Base-by-base conservation (phyloP, 2,329 filamentous ascomycete species). In the Chaetomiaceae sp. region DNA sequence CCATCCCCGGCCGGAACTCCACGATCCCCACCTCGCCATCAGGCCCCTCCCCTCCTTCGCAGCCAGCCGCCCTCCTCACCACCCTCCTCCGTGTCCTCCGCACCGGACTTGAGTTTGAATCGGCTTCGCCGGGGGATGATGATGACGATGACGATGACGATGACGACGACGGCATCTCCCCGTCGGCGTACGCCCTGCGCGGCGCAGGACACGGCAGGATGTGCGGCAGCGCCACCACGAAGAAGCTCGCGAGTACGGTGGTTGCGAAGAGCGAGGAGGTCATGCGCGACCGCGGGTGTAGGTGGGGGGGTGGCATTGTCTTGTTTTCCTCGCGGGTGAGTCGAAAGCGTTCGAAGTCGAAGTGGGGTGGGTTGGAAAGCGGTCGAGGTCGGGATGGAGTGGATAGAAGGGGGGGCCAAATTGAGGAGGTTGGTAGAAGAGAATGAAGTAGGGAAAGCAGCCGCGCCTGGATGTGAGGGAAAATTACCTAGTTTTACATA, bases 251-350 rank as follows among this genome's bases (percentile, higher is more conserved):
- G 58, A 89, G 79, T 50, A 97, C 81, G 1, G 92, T 97, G n/a
- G 87, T 89, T 46, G 90, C 90, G 75, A 99, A 99, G 56, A 99
- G 85, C 41, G 90, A 94, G 52, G 88, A 91, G 63, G 94, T 99
- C 75, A 90, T 89, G 64, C 89, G 86, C 62, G 92, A 97, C 70
- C 91, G 86, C 30, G 94, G 94, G 71, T 99, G 94, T 37, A 99
- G 84, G 72, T 92, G 87, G 60, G 89, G 87, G 57, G 89, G 88
- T 65, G 89, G 85, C 88, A 94, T 94, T 67, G 94, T 68, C 66
- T 73, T 25, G 33, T n/a, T 34, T n/a, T n/a, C n/a, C n/a, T n/a
- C n/a, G n/a, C n/a, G n/a, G n/a, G n/a, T n/a, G n/a, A n/a, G n/a
- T n/a, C n/a, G n/a, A n/a, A n/a, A n/a, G n/a, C n/a, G n/a, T n/a